Evolutionary conservation across 2,329 filamentous ascomycete species (phyloP).

Genomic region (Fonsecaea nubica): DNA sequence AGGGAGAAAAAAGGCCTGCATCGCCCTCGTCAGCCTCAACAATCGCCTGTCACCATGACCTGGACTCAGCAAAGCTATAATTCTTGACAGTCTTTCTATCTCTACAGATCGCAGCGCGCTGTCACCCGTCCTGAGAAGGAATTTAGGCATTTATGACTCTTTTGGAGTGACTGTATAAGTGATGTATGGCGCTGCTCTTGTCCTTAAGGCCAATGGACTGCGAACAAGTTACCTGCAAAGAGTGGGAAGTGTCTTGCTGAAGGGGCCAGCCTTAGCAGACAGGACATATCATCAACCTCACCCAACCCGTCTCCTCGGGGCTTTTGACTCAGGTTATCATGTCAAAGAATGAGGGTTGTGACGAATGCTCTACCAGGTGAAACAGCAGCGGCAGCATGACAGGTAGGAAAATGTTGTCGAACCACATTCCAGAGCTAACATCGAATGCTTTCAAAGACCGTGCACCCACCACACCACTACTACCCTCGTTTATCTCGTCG

Average conservation of each 20-base stretch:
- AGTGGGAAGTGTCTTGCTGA: not conserved
- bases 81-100: not conserved
- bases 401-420: constrained; percentile 12
- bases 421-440: constrained; percentile 30
- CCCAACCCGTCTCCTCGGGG: not conserved
- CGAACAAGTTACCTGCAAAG: not conserved
- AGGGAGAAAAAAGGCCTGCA: not conserved
- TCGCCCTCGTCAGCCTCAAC: not conserved
- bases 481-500: constrained; percentile 3
- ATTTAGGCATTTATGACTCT: not conserved
- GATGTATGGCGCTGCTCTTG: not conserved
- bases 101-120: not conserved
- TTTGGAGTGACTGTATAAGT: not conserved
- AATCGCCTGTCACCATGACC: not conserved
- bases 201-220: not conserved
- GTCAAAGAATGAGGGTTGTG: not conserved
- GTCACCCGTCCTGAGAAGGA: not conserved
- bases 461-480: constrained; percentile 26
- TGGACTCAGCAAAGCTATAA: not conserved
- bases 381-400: not conserved
- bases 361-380: not conserved
- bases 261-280: not conserved
- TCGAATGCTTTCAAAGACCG: constrained; percentile 23
- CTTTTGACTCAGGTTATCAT: not conserved
- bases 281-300: not conserved